phyloP scores from a whole-genome alignment of 495 filamentous ascomycete genomes.

The Penicillium roqueforti region DNA sequence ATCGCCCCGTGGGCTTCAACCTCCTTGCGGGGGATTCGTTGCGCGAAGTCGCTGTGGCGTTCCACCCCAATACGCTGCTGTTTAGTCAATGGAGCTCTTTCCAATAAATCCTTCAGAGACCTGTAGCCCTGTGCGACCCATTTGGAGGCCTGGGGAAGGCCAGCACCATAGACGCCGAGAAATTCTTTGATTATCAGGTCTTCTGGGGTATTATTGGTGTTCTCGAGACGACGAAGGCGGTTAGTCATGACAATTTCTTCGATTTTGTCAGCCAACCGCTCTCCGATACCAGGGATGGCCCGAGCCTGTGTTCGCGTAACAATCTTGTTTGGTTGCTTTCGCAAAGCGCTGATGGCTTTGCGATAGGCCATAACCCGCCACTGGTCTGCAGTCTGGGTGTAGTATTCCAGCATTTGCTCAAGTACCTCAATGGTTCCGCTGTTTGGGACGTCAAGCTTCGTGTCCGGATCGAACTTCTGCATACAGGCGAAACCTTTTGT shows the following conservation, averaged over 20 bases:
- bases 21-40: conserved; percentile 77
- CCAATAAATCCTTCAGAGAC: conserved; percentile 66
- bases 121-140: conserved; percentile 78
- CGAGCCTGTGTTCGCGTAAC: conserved; percentile 64
- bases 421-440: conserved; percentile 70
- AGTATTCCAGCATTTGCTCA: conserved; percentile 79
- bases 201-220: conserved; percentile 58
- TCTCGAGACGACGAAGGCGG: conserved; percentile 67
- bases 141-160: conserved; percentile 60
- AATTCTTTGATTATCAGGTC: conserved; percentile 65
- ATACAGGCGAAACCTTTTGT: conserved; percentile 64
- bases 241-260: conserved; percentile 84
- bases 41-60: conserved; percentile 76
- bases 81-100: conserved; percentile 60
- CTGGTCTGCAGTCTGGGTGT: conserved; percentile 66
- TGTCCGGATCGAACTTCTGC: conserved; percentile 50
- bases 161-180: conserved; percentile 76
- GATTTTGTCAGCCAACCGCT: conserved; percentile 78
- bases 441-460: conserved; percentile 56
- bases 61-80: conserved; percentile 78
- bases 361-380: conserved; percentile 81
- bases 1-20: conserved; percentile 65
- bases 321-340: conserved; percentile 62
- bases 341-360: conserved; percentile 69
- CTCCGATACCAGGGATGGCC: conserved; percentile 66